These are phyloP conservation scores for Escallonia rubra DNA, from an alignment of 129 eudicot species.

Conservation along the genomic window DNA sequence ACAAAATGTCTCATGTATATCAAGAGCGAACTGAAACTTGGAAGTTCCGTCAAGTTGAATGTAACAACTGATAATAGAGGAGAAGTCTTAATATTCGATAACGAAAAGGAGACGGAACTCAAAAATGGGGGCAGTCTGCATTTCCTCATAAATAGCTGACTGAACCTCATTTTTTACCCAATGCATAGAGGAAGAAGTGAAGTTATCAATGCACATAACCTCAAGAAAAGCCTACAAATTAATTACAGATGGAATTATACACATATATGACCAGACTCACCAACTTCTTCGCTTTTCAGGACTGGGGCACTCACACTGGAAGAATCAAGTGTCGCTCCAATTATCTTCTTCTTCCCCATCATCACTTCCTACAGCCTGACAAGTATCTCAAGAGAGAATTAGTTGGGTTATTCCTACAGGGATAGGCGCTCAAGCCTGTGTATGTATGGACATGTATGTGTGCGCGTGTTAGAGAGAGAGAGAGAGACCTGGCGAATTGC, in stretches of 20 bases:
- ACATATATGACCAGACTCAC: conserved; percentile 16
- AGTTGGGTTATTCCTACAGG: no score
- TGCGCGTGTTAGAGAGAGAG: background rate
- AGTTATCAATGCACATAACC: background rate
- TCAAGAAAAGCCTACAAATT: conserved; percentile 16
- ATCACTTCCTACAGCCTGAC: conserved; percentile 66
- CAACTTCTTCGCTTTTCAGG: background rate
- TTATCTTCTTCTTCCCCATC: conserved; percentile 48
- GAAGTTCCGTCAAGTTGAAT: no score
- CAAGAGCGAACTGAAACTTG: no score
- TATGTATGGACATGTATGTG: background rate
- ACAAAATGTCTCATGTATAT: no score
- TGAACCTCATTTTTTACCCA: no score
- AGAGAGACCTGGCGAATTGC: conserved; percentile 79
- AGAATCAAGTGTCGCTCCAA: conserved; percentile 51
- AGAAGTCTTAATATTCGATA: no score
- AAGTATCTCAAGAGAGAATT: background rate
- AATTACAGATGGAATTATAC: conserved; percentile 20
- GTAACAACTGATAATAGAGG: no score
- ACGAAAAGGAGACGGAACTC: no score
- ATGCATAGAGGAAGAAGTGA: background rate
- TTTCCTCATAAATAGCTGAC: no score
- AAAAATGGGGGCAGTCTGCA: no score
- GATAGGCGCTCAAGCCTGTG: no score
- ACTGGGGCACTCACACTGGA: background rate